Base-by-base conservation (phyloP, 768 basidiomycete genomes). In the Galerina marginata region DNA sequence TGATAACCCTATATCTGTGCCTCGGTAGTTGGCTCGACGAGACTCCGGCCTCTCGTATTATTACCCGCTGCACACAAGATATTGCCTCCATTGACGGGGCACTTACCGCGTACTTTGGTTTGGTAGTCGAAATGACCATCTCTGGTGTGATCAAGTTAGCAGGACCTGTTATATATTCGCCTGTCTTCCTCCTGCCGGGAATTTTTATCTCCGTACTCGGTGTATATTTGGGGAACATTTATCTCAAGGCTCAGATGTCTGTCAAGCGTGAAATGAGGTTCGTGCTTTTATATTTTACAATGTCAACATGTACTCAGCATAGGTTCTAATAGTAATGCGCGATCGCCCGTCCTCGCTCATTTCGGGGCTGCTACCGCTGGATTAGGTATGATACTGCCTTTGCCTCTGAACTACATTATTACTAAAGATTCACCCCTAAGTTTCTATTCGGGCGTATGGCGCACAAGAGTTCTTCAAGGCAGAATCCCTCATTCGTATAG, bases 401-500 rank as follows among this genome's bases (percentile, higher is more conserved):
- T 38, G 3, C n/a, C 38, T 40, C 14, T 44, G 26, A 38, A 1
- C 14, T 36, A 3, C 9, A 25, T 20, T 38, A 25, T 9, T 36
- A 5, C 7, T 43, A 54, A 38, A 38, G 11, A 37, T 11, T 37
- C 11, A 3, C 11, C 20, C 23, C 9, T 0, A 52, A 82, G 82
- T 73, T 23, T 82, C 87, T 9, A 86, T 91, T 60, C 79, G 89
- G 25, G 90, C 90, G 0, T 91, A 87, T 69, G 84, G 84, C 1
- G 86, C 85, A 5, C 81, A 89, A 73, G 69, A 78, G 26, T 64
- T 72, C 4, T 88, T 82, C 75, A 81, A 70, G 63, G 57, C 59
- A 54, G 78, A 83, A 61, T 81, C 84, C 6, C 69, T 82, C 38
- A 71, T 75, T 37, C 78, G 84, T 9, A 85, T 89, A 45, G 83